A percentile compares a stretch with the other conserved stretches of the same genome.
phyloP scores from a whole-genome alignment of 495 filamentous ascomycete species.

The Penicillium canescens region DNA sequence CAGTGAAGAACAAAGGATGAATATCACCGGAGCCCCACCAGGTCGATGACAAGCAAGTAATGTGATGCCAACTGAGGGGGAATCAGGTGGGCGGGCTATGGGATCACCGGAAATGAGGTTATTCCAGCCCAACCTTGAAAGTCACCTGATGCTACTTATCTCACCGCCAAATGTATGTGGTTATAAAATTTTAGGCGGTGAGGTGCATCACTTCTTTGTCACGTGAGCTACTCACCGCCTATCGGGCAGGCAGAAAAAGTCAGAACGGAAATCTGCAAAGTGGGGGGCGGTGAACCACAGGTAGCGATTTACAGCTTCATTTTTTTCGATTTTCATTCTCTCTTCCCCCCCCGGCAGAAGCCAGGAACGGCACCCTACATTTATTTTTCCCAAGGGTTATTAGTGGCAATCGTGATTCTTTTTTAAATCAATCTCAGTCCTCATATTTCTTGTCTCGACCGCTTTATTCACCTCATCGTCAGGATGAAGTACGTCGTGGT shows the following conservation, averaged over 20 bases:
- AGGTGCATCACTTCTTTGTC: neutral
- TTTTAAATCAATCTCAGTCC: constrained; percentile 4
- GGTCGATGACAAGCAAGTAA: constrained; percentile 7
- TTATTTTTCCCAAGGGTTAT: constrained; percentile 10
- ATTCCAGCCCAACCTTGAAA: constrained; percentile 23
- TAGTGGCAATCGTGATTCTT: neutral
- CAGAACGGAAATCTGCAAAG: constrained; percentile 8
- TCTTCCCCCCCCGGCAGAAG: constrained; percentile 23
- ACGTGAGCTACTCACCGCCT: constrained; percentile 10
- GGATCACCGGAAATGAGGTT: constrained; percentile 24
- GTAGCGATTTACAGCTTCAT: constrained; percentile 8
- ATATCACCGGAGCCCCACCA: constrained; percentile 3
- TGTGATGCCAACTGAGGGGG: constrained; percentile 8
- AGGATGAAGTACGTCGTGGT: constrained; percentile 29
- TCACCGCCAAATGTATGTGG: neutral
- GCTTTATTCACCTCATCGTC: constrained; percentile 5
- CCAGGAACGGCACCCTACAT: constrained; percentile 24
- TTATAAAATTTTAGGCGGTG: constrained; percentile 1
- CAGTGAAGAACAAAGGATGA: constrained; percentile 2
- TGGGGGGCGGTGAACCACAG: constrained; percentile 23
- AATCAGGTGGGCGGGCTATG: neutral
- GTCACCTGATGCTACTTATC: constrained; percentile 23
- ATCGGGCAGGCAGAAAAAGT: constrained; percentile 16
- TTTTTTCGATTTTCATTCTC: constrained; percentile 7
- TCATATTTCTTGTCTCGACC: neutral